Evolutionary conservation across 2,329 filamentous ascomycete species (phyloP).

Genomic region (Knufia fluminis): DNA sequence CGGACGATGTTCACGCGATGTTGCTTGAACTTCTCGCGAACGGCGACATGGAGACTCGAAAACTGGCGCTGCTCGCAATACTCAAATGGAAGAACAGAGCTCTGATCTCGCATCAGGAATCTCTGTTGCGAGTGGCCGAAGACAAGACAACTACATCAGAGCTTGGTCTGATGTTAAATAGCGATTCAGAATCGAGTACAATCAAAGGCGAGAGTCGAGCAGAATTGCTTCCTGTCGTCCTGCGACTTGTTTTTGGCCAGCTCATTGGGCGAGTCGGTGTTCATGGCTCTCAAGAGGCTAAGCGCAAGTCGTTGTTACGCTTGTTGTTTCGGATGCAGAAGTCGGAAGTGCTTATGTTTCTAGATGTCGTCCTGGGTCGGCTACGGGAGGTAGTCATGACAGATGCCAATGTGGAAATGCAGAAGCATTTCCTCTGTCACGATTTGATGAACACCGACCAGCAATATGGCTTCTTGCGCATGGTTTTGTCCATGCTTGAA

Average conservation of each 20-base stretch:
- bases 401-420: constrained; percentile 35
- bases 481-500: constrained; percentile 64
- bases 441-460: constrained; percentile 61
- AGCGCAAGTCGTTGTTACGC: constrained; percentile 63
- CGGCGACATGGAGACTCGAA: constrained; percentile 84
- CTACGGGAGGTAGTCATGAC: constrained; percentile 54
- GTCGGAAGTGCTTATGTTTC: constrained; percentile 67
- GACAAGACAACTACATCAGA: constrained; percentile 90
- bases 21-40: constrained; percentile 71
- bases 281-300: constrained; percentile 70
- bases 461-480: constrained; percentile 84
- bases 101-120: constrained; percentile 71
- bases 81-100: constrained; percentile 78
- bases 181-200: constrained; percentile 52
- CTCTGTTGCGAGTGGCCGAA: constrained; percentile 76
- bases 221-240: constrained; percentile 72
- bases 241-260: constrained; percentile 80
- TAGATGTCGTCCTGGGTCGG: constrained; percentile 69
- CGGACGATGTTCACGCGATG: constrained; percentile 64
- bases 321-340: constrained; percentile 69
- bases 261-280: constrained; percentile 73
- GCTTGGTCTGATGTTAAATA: constrained; percentile 76
- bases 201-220: constrained; percentile 65
- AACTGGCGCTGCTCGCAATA: constrained; percentile 70
- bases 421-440: constrained; percentile 45